phyloP scores from a whole-genome alignment of 352 stramenopile genomes.

The Globisporangium heterothallicum region DNA sequence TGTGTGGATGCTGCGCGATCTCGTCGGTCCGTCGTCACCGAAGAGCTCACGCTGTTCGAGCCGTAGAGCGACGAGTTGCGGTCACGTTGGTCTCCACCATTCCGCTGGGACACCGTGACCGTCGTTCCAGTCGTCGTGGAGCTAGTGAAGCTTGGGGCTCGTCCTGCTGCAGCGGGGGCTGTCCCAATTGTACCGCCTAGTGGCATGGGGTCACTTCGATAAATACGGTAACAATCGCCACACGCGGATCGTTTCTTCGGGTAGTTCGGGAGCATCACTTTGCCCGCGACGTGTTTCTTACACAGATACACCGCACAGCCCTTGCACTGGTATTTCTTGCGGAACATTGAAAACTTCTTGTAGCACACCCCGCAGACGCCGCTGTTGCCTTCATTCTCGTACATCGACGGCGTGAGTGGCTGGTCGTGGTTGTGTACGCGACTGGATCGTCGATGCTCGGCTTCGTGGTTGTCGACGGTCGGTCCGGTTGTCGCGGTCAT shows the following conservation, averaged over 20 bases:
- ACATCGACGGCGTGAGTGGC: constrained; percentile 25
- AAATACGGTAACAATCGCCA: constrained; percentile 66
- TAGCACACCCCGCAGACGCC: constrained; percentile 76
- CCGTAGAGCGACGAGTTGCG: constrained; percentile 1
- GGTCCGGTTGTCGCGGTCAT: background rate
- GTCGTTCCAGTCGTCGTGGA: constrained; percentile 10
- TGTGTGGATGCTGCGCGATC: constrained; percentile 46
- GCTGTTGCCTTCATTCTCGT: constrained; percentile 45
- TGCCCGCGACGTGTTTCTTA: constrained; percentile 76
- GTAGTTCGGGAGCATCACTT: constrained; percentile 52
- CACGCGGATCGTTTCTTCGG: constrained; percentile 71
- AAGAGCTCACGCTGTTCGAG: constrained; percentile 10
- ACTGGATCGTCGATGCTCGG: constrained; percentile 9
- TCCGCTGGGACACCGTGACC: constrained; percentile 3
- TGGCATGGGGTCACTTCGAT: constrained; percentile 51
- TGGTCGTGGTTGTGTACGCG: constrained; percentile 21
- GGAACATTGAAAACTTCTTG: constrained; percentile 84
- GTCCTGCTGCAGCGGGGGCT: constrained; percentile 13
- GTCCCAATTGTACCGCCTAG: constrained; percentile 15
- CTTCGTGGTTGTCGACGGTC: constrained; percentile 7
- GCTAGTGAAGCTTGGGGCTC: constrained; percentile 16
- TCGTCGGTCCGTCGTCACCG: constrained; percentile 12
- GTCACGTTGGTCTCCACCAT: background rate
- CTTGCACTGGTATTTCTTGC: constrained; percentile 85
- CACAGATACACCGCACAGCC: constrained; percentile 71